Evolutionary conservation across 1,284 basidiomycete genomes (phyloP), one percentile per base, ranked within the genome.

Genomic region (Takashimella koratensis): DNA sequence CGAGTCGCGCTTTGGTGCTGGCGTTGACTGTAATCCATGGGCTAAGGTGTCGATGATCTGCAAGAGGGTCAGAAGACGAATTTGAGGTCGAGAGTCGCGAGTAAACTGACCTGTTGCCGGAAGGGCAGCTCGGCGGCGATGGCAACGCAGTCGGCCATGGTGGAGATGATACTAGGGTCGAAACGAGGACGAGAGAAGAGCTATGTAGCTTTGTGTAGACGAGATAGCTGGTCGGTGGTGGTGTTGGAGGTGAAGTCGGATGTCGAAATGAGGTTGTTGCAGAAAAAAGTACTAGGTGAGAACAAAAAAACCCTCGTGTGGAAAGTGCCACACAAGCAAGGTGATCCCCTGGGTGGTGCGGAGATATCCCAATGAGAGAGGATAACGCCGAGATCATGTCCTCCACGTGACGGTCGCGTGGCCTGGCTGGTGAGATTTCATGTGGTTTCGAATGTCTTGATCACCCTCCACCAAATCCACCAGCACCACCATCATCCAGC

Each of bases 81-180:
- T 36, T 36, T 16, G 16, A 36, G 30, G 30, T 36, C 8, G 8
- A 36, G 30, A 8, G 16, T 8, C 16, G 8, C 16, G 30, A 36
- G 8, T 8, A 36, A 45, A 49, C 66, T 59, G 68, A 89, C 89
- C 83, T 90, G 88, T 74, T 91, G 88, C 70, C 86, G 83, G 68
- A 90, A 92, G 1, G 90, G 88, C 54, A 90, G 87, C 76, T 93
- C 90, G 22, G 87, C 84, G 67, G 90, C 90, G 64, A 93, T 84
- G 53, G 89, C 85, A 53, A 93, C 81, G 47, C 87, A 87, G 79
- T 92, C 90, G 66, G 84, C 73, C 75, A 76, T 76, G 43, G 43
- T 74, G 58, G 23, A 43, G 46, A n/a, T 44, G 20, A 42, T 57
- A 36, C 30, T n/a, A n/a, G n/a, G n/a, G n/a, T n/a, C n/a, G n/a